Base-by-base conservation (phyloP, 1,284 basidiomycete genomes). In the Puccinia horiana region DNA sequence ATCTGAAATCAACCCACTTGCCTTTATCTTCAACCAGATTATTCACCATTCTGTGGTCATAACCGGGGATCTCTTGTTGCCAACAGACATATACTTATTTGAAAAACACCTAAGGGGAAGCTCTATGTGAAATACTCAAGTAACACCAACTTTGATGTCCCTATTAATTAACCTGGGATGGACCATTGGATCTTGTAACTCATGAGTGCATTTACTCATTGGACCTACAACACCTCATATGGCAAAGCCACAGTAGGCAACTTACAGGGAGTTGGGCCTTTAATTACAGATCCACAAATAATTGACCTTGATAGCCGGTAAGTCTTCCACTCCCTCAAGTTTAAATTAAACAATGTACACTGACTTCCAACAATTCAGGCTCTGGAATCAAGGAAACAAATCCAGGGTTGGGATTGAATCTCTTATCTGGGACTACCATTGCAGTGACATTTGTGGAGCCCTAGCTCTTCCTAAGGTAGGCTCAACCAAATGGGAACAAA, bases 41-140 rank as follows among this genome's bases (percentile, higher is more conserved):
- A 47, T 69, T 69, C 9, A 40, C 12, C 37, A 69, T 69, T 42
- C n/a, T 3, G 67, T 69, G 20, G 67, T 69, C n/a, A 11, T 69
- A 37, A 42, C 26, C 44, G 67, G 67, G 5, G 67, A 69, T 12
- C 1, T 42, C 4, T 9, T 6, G 29, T 4, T 69, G 2, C 67
- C 67, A 2, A 29, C 4, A 3, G 8, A 69, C 1, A 69, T 69
- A 6, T 69, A 69, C 26, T 69, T 47, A 8, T 44, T 69, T 69
- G 67, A 69, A n/a, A 47, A 26, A 26, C n/a, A 12, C 26, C 18
- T 69, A 44, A 69, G 40, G 5, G 40, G 44, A n/a, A 42, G 5
- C n/a, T n/a, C 26, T 69, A 69, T 44, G 67, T 69, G 2, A 69
- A 69, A 69, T 69, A 69, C 16, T 69, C 40, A 69, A 69, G 37